These are phyloP conservation scores for Beverwykella pulmonaria DNA, from an alignment of 495 filamentous ascomycete genomes.

Conservation along the genomic window DNA sequence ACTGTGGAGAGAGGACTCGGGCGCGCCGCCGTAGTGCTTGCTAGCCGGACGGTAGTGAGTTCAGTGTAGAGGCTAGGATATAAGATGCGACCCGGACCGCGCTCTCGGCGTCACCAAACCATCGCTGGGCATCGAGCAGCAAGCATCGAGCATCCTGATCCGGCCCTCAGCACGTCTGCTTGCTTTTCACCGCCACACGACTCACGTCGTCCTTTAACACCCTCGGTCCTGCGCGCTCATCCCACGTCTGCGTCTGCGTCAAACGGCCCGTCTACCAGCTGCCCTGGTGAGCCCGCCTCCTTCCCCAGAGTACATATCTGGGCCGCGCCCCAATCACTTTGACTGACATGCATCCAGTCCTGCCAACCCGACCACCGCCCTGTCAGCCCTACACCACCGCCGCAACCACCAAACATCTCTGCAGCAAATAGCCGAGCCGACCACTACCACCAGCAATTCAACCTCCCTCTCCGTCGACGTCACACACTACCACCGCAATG, in stretches of 20 bases:
- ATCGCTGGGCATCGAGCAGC: neutral
- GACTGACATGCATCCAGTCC: constrained; percentile 34
- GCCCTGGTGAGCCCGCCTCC: constrained; percentile 18
- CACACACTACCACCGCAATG: constrained; percentile 49
- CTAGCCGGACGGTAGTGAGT: constrained; percentile 3
- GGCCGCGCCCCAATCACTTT: constrained; percentile 23
- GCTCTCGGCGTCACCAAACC: constrained; percentile 31
- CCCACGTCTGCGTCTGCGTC: constrained; percentile 22
- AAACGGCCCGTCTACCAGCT: constrained; percentile 21
- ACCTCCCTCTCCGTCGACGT: neutral
- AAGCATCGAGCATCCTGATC: neutral
- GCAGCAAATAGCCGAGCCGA: neutral
- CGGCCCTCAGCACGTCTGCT: constrained; percentile 13
- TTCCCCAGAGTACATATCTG: constrained; percentile 36
- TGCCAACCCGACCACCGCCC: neutral
- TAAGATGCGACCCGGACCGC: constrained; percentile 34
- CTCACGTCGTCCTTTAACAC: constrained; percentile 23
- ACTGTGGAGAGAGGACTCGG: constrained; percentile 34
- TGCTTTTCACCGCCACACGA: constrained; percentile 40
- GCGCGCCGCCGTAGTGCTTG: constrained; percentile 18
- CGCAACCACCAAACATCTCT: neutral
- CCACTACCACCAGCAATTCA: neutral
- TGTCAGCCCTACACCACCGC: constrained; percentile 12
- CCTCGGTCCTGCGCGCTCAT: constrained; percentile 15
- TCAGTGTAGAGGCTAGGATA: constrained; percentile 9